Conservation (phyloP, 257 asterid species). For the Lycium ferocissimum region DNA sequence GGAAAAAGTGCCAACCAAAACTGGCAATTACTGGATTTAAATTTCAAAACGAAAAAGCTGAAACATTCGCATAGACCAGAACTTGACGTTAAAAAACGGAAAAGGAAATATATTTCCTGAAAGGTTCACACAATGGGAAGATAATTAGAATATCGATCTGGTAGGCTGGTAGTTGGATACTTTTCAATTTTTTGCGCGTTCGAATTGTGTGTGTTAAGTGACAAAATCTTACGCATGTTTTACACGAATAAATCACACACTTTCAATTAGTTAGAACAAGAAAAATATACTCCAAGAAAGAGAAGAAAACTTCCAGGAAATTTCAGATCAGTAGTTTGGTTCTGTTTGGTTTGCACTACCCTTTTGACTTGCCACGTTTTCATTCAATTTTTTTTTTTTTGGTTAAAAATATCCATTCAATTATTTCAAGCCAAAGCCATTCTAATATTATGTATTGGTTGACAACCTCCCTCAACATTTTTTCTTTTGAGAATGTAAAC, state of each 20-base stretch:
- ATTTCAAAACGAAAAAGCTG: background rate
- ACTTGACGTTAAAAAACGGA: background rate
- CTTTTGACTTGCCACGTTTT: constrained; percentile 21
- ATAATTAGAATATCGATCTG: background rate
- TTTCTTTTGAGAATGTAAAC: background rate
- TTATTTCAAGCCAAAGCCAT: background rate
- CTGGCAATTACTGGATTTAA: background rate
- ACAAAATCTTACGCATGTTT: background rate
- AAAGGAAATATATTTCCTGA: background rate
- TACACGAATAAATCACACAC: background rate
- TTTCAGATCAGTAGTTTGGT: background rate
- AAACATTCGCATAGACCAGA: background rate
- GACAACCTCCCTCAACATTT: background rate
- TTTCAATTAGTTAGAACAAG: background rate
- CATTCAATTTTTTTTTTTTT: no score
- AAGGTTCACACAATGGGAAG: background rate
- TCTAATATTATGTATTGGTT: background rate
- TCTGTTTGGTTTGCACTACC: background rate
- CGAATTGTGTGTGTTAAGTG: background rate
- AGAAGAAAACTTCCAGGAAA: background rate
- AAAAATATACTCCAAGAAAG: background rate
- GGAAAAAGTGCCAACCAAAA: background rate
- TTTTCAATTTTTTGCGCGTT: background rate
- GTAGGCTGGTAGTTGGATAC: background rate
- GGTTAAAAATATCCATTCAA: background rate